Base-by-base conservation (phyloP, 768 basidiomycete species). In the Xerocomellus amylosporus region DNA sequence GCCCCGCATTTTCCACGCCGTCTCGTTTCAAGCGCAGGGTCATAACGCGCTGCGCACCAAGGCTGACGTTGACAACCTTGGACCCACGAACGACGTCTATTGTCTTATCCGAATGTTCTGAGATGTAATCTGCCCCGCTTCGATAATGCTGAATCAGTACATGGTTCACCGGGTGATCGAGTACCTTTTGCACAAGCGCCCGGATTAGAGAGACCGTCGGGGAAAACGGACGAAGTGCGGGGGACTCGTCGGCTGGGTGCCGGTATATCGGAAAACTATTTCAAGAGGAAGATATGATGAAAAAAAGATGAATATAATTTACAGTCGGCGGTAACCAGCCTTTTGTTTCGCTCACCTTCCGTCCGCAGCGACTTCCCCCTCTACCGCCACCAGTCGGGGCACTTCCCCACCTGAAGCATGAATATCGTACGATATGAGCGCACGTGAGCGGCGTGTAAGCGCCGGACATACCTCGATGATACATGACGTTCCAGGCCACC, bases 61-160 rank as follows among this genome's bases (percentile, higher is more conserved):
- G 74, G 62, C 86, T 88, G 57, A 92, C 85, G 55, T 93, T 93
- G 55, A 89, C 87, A 58, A 92, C 86, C 50, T 76, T 83, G 8
- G 88, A 87, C 31, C 83, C 85, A 14, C 77, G 81, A 5, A 86
- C 82, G 58, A 93, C 80, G 66, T 93, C 90, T 60, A 92, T 80
- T 6, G 90, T 93, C 72, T 93, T 93, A 70, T 93, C 90, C 0
- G 87, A 88, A 68, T 93, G 90, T 61, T 91, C 89, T 0, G 89
- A 90, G 58, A 92, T 92, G 70, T 86, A 88, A 69, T 92, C 90
- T 28, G 80, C 81, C 6, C 90, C 90, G 13, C 77, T 79, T 53
- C 90, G 87, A 65, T 92, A 92, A 65, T 82, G 78, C 63, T 92
- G 90, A 46, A 92, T 89, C 30, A 93, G 79, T 45, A 88, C 90